A percentile compares a stretch with the other conserved stretches of the same genome.
Evolutionary conservation across 352 stramenopile species (phyloP).

Genomic region (Lagenidium giganteum): DNA sequence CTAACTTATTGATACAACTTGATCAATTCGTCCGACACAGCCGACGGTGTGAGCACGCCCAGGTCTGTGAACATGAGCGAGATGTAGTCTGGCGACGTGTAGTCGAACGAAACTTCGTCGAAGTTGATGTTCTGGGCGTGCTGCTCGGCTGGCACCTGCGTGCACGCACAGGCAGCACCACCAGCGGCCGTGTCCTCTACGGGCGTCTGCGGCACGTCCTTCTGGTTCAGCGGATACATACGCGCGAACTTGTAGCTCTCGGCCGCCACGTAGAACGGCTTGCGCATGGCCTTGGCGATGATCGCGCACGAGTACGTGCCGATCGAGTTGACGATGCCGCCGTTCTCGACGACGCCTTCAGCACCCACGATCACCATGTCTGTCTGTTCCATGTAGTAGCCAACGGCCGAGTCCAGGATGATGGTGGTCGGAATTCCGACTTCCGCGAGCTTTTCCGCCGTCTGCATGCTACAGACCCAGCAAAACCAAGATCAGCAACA

Average conservation of each 20-base stretch:
- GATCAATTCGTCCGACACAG: conserved; percentile 97
- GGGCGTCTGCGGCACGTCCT: conserved; percentile 86
- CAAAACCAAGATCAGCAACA: background rate
- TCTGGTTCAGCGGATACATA: conserved; percentile 94
- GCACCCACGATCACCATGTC: conserved; percentile 94
- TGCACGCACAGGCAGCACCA: conserved; percentile 12
- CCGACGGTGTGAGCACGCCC: conserved; percentile 94
- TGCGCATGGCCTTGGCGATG: conserved; percentile 90
- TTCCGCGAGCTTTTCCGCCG: conserved; percentile 67
- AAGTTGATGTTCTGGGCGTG: conserved; percentile 51
- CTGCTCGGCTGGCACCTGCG: conserved; percentile 5
- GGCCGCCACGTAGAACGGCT: conserved; percentile 96
- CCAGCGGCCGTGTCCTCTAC: too few relatives aligned
- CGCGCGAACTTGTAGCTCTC: conserved; percentile 98
- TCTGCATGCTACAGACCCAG: conserved; percentile 37
- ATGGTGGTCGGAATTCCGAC: conserved; percentile 90
- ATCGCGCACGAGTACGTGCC: conserved; percentile 93
- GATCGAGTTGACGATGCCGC: conserved; percentile 95
- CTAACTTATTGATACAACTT: conserved; percentile 95
- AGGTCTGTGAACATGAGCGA: conserved; percentile 97
- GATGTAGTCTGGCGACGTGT: conserved; percentile 96
- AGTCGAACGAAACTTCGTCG: conserved; percentile 89
- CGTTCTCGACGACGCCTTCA: conserved; percentile 95
- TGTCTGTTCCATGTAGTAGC: conserved; percentile 92
- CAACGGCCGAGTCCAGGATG: conserved; percentile 92